Percentiles rank a stretch among this genome's conserved stretches.
Conservation (phyloP, 2,329 filamentous ascomycete species). For the Sporothrix pseudoabietina region DNA sequence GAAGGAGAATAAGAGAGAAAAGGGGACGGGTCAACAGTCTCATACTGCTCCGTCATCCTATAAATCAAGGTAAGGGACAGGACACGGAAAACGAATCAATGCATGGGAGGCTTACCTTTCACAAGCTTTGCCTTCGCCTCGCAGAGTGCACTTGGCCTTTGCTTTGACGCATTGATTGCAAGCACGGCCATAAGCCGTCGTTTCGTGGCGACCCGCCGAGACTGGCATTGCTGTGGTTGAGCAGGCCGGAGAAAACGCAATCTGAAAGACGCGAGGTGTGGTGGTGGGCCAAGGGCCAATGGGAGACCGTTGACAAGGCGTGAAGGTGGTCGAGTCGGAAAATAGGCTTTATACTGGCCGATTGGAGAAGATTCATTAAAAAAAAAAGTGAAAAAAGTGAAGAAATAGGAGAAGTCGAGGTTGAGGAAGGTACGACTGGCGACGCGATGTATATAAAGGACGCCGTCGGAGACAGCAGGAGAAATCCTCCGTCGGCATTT, state of each 20-base stretch:
- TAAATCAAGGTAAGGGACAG: background rate
- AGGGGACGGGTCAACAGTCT: background rate
- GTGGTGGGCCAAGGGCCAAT: background rate
- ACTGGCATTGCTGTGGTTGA: background rate
- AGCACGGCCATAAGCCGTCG: conserved; percentile 26
- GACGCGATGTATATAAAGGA: conserved; percentile 15
- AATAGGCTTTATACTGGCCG: background rate
- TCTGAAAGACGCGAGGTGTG: background rate
- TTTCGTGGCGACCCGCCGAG: conserved; percentile 13
- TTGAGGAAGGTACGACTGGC: background rate
- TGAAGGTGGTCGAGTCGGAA: background rate
- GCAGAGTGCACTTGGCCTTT: conserved; percentile 30
- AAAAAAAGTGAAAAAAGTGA: background rate
- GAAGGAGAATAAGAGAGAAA: background rate
- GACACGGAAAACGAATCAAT: background rate
- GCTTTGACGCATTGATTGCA: conserved; percentile 29
- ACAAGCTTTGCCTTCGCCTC: conserved; percentile 20
- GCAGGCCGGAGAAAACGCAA: background rate
- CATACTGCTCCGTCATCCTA: background rate
- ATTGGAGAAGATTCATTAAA: no score
- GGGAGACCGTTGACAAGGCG: background rate
- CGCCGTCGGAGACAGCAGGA: conserved; percentile 10
- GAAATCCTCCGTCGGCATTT: conserved; percentile 10
- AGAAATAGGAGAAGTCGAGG: background rate
- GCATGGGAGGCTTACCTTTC: conserved; percentile 19